Base-by-base conservation (phyloP, 495 filamentous ascomycete species). In the Mytilinidion resinicola region DNA sequence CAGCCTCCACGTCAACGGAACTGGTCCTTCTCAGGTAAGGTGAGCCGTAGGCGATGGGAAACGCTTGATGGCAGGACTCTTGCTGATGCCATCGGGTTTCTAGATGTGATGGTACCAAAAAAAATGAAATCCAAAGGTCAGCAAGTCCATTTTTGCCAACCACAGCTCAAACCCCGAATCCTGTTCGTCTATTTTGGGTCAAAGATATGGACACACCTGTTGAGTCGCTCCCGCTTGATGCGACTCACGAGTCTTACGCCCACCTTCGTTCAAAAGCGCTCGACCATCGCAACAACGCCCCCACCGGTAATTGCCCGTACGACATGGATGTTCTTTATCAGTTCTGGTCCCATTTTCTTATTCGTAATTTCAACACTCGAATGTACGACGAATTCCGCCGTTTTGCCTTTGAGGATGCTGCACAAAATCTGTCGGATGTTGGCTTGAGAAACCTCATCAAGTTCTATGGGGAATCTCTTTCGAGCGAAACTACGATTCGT, bases 341-440 rank as follows among this genome's bases (percentile, higher is more conserved):
- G 55, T 88, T 87, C 73, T 91, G 88, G 88, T 84, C 84, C n/a
- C 80, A 85, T 66, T 87, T 87, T 68, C 79, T 93, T 41, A 76
- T 83, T 56, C 76, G 80, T 60, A 84, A 85, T 68, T 93, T 93
- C 80, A 87, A 93, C 70, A 73, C 75, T 54, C 77, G 75, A 58
- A 86, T 95, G 80, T 95, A 95, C 76, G 72, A 81, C 67, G 87
- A 95, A 71, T 93, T 95, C 74, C 78, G 83, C 60, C 72, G 74
- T 61, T 76, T 80, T 65, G 88, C 90, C 55, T 70, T 86, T 59
- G 85, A 86, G 64, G 90, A 96, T 68, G 75, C 73, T 54, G 63
- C 65, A 37, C 68, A 72, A 58, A 74, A 76, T 65, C 69, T 74
- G 57, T 74, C 74, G 53, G 68, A 72, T 53, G 70, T 70, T 60